Evolutionary conservation across 2,329 filamentous ascomycete genomes (phyloP), one percentile per base, ranked within the genome.

Genomic region (Daldinia sp.): DNA sequence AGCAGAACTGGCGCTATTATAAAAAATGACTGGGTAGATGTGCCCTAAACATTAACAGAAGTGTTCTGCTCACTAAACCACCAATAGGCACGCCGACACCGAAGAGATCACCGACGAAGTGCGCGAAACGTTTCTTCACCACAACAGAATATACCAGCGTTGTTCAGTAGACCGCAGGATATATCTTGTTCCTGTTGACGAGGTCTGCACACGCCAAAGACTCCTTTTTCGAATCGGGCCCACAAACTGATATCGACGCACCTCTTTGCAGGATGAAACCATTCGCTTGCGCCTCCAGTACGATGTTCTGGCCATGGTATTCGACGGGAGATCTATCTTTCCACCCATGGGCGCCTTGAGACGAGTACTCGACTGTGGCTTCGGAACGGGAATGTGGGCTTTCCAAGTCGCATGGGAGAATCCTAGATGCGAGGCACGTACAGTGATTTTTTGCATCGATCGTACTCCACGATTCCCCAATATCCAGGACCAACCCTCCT

Each of bases 281-380:
- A 83, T 90, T 65, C 84, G 89, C 54, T 81, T 91, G 61, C 84
- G 87, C 57, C 77, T 85, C 58, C 83, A 89, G 76, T 88, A 93
- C 73, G 77, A 79, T 41, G 82, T 91, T 17, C 83, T 92, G 66
- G 82, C 80, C 63, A 82, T 78, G 67, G 79, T 90, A 53, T 92
- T 93, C 73, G 88, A 92, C 66, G 79, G 84, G 61, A 83, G 87
- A 67, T 79, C 91, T 23, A 84, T 93, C 70, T 91, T 93, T 63
- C 89, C 90, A n/a, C 88, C 88, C 4, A 78, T 92, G 49, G 77
- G 74, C 43, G 78, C 81, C 25, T 83, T 85, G 21, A 78, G 79
- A 68, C 84, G 83, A 70, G 83, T 93, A 39, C 80, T 93, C 25
- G 90, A 93, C 60, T 92, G 89, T 69, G 90, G 90, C 0, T 90